These are phyloP conservation scores for Gnaphalium uliginosum DNA, from an alignment of 129 eudicot genomes.

Conservation along the genomic window DNA sequence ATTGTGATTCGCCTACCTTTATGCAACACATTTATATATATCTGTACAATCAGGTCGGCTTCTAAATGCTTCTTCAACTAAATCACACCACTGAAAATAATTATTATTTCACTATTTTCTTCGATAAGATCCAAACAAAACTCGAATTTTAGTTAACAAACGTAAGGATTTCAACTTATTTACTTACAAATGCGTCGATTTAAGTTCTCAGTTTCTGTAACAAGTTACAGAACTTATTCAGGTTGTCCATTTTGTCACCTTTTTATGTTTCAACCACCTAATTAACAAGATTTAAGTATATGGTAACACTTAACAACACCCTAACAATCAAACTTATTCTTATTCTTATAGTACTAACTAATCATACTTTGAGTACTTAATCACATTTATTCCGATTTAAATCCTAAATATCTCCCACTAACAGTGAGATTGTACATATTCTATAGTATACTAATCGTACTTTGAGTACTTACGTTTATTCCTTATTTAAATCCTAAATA, in stretches of 20 bases:
- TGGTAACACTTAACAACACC: neutral
- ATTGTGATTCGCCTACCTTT: constrained; percentile 30
- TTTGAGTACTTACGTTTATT: neutral
- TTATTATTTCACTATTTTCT: neutral
- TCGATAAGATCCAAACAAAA: constrained; percentile 9
- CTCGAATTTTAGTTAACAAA: too few relatives aligned
- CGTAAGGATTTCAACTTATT: too few relatives aligned
- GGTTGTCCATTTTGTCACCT: too few relatives aligned
- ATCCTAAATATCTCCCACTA: neutral
- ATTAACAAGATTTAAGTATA: neutral
- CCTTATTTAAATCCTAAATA: constrained; percentile 16
- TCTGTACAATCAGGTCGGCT: constrained; percentile 44
- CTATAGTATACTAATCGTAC: neutral
- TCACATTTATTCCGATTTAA: constrained; percentile 15
- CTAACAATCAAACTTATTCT: neutral
- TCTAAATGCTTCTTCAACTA: constrained; percentile 30
- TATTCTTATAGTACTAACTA: neutral
- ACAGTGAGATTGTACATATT: too few relatives aligned
- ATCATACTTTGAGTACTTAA: neutral
- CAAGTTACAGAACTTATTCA: too few relatives aligned
- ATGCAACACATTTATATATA: constrained; percentile 31
- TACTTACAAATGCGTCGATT: too few relatives aligned
- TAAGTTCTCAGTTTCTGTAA: too few relatives aligned
- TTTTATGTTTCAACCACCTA: neutral
- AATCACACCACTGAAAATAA: neutral